A percentile compares a stretch with the other conserved stretches of the same genome.
These are phyloP conservation scores for Kappamyces sp. DNA, from an alignment of 192 early-diverging fungal species.

Conservation along the genomic window DNA sequence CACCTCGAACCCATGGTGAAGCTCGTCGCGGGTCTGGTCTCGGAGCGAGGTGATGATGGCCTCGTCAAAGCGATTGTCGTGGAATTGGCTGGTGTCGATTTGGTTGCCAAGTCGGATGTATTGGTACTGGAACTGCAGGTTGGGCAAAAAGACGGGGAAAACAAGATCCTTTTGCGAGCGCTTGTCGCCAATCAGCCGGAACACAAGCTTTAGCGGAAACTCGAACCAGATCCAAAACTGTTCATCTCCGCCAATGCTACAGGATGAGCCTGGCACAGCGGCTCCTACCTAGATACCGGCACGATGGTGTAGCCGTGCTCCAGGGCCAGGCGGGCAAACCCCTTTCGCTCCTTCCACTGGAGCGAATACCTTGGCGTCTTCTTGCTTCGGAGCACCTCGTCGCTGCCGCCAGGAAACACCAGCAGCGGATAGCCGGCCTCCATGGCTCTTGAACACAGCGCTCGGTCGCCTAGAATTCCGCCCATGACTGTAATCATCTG, in stretches of 20 bases:
- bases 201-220: no score
- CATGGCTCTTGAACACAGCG: conserved; percentile 21
- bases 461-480: conserved; percentile 13
- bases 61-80: background rate
- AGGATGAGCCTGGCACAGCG: background rate
- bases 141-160: background rate
- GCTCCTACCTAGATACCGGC: conserved; percentile 9
- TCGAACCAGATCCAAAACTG: background rate
- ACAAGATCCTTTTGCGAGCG: background rate
- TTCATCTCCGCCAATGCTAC: conserved; percentile 23
- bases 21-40: background rate
- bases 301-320: conserved; percentile 30
- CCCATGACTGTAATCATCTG: conserved; percentile 18
- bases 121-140: conserved; percentile 1
- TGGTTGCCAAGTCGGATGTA: conserved; percentile 7
- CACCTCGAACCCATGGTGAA: background rate
- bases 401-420: conserved; percentile 24
- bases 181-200: no score
- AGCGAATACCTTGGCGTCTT: conserved; percentile 6
- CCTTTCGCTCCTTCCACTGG: conserved; percentile 25
- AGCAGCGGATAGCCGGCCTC: conserved; percentile 15
- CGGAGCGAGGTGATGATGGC: background rate
- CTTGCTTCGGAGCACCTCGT: conserved; percentile 20
- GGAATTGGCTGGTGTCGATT: background rate
- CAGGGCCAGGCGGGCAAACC: conserved; percentile 23